Base-by-base conservation (phyloP, 202 grass and related monocot species). In the Musa balbisiana region DNA sequence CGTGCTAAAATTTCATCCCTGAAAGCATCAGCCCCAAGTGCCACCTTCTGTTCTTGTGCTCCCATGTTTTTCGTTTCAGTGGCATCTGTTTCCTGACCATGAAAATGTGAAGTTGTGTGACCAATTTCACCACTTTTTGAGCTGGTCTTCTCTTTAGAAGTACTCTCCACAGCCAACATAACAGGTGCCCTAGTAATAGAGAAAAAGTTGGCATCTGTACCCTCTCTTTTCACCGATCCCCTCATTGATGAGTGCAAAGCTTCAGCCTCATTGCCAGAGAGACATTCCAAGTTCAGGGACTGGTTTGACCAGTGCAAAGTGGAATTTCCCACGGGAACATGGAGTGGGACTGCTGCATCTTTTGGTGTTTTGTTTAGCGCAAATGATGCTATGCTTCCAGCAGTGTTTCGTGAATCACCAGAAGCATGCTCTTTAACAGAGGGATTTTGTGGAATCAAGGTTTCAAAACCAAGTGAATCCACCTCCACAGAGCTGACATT, bases 1-100 rank as follows among this genome's bases (percentile, higher is more conserved):
- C 85, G 88, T 79, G 86, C 72, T 84, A 97, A 75, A 26, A 97
- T 93, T 51, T 91, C 86, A 83, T 89, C 72, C 82, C 86, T 97
- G 13, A 82, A 81, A 43, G 67, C 78, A 85, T 78, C 80, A 64
- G 76, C 72, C 70, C 85, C 88, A 78, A 84, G 82, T 12, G 71
- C 12, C 67, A 53, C 62, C 17, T 63, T 80, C 50, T 73, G 27
- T 52, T 68, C 82, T 13, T n/a, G 43, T 85, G 73, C 52, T 73
- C 33, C n/a, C 25, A 23, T 64, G 2, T n/a, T 72, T 51, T 74
- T 55, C 11, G 24, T 73, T 55, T 15, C 43, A 67, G 51, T 49
- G 14, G 56, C 69, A 80, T 64, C 49, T 0, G 15, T 29, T 20
- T 73, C 43, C 23, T 73, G 50, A 29, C 51, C 17, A 22, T 51